Base-by-base conservation (phyloP, 345 rosid genomes). In the Linum tenue region DNA sequence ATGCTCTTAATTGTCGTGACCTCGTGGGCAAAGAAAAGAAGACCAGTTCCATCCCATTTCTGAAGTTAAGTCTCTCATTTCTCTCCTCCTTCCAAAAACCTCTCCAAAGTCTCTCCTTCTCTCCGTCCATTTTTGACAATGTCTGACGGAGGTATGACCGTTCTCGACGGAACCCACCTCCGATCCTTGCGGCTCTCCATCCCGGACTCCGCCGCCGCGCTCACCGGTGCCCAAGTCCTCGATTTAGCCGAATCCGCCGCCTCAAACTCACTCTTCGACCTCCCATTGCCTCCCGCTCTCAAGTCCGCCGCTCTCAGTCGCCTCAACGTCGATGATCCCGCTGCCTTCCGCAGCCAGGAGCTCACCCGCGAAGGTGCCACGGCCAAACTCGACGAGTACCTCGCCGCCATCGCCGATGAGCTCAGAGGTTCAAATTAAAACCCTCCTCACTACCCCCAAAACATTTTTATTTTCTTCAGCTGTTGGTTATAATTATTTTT, bases 101-200 rank as follows among this genome's bases (percentile, higher is more conserved):
- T 58, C 64, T 48, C 14, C 53, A 48, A 48, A 48, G 14, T 17
- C 31, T 37, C 16, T 7, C 62, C 55, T 10, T 44, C 22, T 56
- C 64, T 48, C 63, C 60, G 64, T 68, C 50, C 64, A 62, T 62
- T 51, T 17, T 14, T 31, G 7, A 70, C 68, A 82, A 91, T 86
- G 96, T 76, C 85, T 40, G 80, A 76, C 80, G 77, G 80, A 67
- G 87, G 86, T 56, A 66, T 80, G n/a, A 81, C 72, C 59, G 78
- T 89, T 59, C 61, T 89, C 12, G 90, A 91, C 77, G 98, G 96
- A 37, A 37, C 78, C n/a, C 66, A 70, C 22, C 84, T 91, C 62
- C 74, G 90, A 74, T 86, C 83, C 65, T 64, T 82, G 60, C 74
- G 75, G 55, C 63, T 73, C 69, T 73, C 79, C 17, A 67, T 72